These are phyloP conservation scores for Jatropha multifida DNA, from an alignment of 441 rosid species.

Conservation along the genomic window DNA sequence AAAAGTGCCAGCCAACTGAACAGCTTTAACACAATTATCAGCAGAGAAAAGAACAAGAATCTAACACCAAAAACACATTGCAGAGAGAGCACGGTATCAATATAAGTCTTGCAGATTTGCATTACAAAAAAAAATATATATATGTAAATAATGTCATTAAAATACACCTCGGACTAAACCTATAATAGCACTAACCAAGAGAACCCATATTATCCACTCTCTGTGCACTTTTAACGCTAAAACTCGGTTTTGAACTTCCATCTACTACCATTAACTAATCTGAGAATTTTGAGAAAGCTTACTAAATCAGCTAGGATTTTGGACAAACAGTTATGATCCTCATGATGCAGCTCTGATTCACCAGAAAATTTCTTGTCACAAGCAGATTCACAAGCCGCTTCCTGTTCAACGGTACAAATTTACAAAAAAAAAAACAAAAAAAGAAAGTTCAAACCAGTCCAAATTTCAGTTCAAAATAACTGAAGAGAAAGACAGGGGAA, in stretches of 20 bases:
- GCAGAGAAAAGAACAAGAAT: too few relatives aligned
- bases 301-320: constrained; percentile 52
- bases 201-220: too few relatives aligned
- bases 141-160: neutral
- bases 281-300: constrained; percentile 14
- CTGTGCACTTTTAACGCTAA: too few relatives aligned
- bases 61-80: too few relatives aligned
- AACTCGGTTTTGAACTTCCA: too few relatives aligned
- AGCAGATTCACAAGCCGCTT: constrained; percentile 2
- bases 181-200: too few relatives aligned
- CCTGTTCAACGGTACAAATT: constrained; percentile 23
- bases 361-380: constrained; percentile 10
- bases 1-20: too few relatives aligned
- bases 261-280: too few relatives aligned
- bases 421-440: neutral
- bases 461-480: neutral
- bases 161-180: neutral
- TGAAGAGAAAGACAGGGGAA: neutral
- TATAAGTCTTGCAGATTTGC: too few relatives aligned
- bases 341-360: constrained; percentile 16
- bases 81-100: too few relatives aligned
- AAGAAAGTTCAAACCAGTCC: neutral
- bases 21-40: too few relatives aligned
- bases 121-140: too few relatives aligned
- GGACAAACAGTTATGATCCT: constrained; percentile 36